Evolutionary conservation across 768 basidiomycete genomes (phyloP).

Genomic region (Porpolomopsis calyptriformis): DNA sequence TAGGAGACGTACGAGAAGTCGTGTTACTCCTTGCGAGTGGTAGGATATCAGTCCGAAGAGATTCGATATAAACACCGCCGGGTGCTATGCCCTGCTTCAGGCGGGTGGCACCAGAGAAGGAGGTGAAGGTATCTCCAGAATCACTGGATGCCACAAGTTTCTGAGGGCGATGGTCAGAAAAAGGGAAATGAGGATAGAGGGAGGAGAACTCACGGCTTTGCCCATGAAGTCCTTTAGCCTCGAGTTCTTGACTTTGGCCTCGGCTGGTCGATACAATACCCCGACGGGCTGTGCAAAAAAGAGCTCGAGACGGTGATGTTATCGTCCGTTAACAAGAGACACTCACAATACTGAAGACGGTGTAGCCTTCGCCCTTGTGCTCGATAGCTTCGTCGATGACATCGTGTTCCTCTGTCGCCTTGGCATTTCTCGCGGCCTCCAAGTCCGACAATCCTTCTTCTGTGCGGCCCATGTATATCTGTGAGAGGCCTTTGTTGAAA

Average conservation of each 20-base stretch:
- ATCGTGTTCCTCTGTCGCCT: conserved; percentile 72
- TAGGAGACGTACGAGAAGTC: no score
- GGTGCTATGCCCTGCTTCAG: conserved; percentile 63
- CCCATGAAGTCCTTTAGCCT: conserved; percentile 84
- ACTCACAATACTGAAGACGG: conserved; percentile 87
- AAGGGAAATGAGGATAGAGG: no score
- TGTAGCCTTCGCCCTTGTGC: conserved; percentile 77
- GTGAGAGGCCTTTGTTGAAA: conserved; percentile 79
- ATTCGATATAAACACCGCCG: conserved; percentile 44
- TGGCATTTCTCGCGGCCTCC: conserved; percentile 56
- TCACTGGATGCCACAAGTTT: conserved; percentile 37
- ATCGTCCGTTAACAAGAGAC: background rate
- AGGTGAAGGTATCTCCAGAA: conserved; percentile 62
- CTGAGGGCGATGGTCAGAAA: no score
- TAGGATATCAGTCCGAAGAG: conserved; percentile 16
- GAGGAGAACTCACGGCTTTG: conserved; percentile 51
- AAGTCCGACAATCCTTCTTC: conserved; percentile 63
- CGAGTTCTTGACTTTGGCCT: conserved; percentile 82
- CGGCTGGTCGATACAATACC: conserved; percentile 80
- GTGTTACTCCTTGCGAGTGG: background rate
- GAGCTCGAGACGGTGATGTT: background rate
- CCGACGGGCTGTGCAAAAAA: conserved; percentile 60
- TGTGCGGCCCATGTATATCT: conserved; percentile 57
- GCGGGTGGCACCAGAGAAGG: conserved; percentile 70
- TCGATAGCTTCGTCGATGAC: conserved; percentile 88